Evolutionary conservation across 108 stramenopile genomes (phyloP), one percentile per base, ranked within the genome.

Genomic region (Nitzschia sp.): DNA sequence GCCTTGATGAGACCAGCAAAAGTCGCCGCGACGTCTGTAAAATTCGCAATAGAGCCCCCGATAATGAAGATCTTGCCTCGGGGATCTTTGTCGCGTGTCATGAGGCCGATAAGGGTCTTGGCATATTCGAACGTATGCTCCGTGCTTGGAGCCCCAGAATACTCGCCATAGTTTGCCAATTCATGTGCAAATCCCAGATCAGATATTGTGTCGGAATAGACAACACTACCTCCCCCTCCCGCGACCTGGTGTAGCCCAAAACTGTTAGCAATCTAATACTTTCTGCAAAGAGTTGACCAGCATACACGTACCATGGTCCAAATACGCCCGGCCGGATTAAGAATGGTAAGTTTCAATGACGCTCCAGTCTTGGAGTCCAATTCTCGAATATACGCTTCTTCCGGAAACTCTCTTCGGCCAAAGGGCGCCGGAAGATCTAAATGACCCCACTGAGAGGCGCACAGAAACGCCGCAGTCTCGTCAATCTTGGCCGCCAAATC

Each of bases 131-230:
- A 95, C 4, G 96, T 96, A 56, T 92, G 88, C 68, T 92, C 89
- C 31, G 89, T 89, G 25, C 77, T 86, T 11, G 96, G 96, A 5
- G 96, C 96, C 0, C 96, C 96, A 29, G 85, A 87, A 70, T 96
- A 96, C 77, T 96, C 96, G 31, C 96, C 96, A 64, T 96, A 96
- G 76, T 96, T 96, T 4, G 96, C 96, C 29, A 96, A n/a, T 45
- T 96, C 96, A 33, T 90, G 70, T 0, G 79, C 81, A 53, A 53
- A 89, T 23, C 93, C 95, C 46, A 92, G 77, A 66, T 96, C 96
- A 21, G 89, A 89, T 67, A 96, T 95, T n/a, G 96, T 95, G 71
- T 96, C 96, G 3, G 96, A 94, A 71, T 96, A 96, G 28, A 95
- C 94, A 2, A 96, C 95, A 26, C 86, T 89, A 1, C 94, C 96